Evolutionary conservation across 1,139 yeast species (phyloP), one percentile per base, ranked within the genome.

Genomic region (Protomyces inouyei): DNA sequence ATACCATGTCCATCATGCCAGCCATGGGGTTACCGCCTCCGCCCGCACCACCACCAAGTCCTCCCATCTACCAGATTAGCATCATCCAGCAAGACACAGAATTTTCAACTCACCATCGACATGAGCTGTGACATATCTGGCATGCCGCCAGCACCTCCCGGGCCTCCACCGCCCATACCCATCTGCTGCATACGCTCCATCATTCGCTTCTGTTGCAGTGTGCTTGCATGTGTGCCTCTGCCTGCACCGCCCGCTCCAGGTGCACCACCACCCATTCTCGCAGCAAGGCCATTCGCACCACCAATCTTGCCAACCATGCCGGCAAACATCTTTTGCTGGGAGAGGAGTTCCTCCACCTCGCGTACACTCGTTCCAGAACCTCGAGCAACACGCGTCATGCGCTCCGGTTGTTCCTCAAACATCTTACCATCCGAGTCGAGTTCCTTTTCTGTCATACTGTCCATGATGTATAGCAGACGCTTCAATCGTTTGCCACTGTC

Each of bases 331-430:
- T 88, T 84, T 74, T 90, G 97, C 77, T 93, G 98, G 77, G 86
- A 84, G 68, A 93, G 79, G 38, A 92, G 90, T 83, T 91, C 91
- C 74, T 93, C 97, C 28, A 93, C 97, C 70, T 93, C 98, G 3
- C 91, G 85, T 0, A 88, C 96, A 2, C 93, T 80, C 51, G 97
- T 90, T 16, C 98, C 98, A 5, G 97, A 86, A n/a, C 98, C 98
- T 68, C 89, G 82, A 0, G 98, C 98, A 6, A 93, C 95, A 71
- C 98, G 82, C 23, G 92, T 83, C 64, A 93, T 84, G 74, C 98
- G 83, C 60, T 86, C 82, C 3, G 98, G 98, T 74, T 92, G 85
- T 61, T 86, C 85, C 56, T 83, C 81, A 75, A 93, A 91, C 35
- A 89, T 78, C 68, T 84, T 79, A 0, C 98, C 98, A 74, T 93